These are phyloP conservation scores for Tilletia walkeri DNA, from an alignment of 1,284 basidiomycete species.

Conservation along the genomic window DNA sequence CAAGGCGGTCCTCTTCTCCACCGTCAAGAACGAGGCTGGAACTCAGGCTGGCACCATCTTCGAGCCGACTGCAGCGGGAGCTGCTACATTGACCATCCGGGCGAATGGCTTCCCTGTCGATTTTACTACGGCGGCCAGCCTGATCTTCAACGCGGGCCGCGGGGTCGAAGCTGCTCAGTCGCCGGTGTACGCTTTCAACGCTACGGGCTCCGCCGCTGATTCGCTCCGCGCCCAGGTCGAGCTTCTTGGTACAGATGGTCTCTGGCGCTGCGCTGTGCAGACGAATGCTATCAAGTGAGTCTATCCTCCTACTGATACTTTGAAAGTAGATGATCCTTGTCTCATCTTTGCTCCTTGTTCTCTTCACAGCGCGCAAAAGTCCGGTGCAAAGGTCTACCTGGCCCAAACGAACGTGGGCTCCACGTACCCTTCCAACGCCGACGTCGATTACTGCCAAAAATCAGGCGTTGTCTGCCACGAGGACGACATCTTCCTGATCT, in stretches of 20 bases:
- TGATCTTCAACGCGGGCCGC: conserved; percentile 36
- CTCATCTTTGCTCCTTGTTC: background rate
- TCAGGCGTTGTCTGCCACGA: conserved; percentile 39
- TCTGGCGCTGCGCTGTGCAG: conserved; percentile 38
- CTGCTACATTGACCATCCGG: conserved; percentile 7
- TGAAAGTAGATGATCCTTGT: background rate
- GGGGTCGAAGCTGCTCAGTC: background rate
- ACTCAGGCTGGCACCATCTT: conserved; percentile 25
- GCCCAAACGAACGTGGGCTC: conserved; percentile 31
- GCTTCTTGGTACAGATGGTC: conserved; percentile 32
- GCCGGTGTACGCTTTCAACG: conserved; percentile 6
- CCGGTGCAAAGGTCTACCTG: conserved; percentile 25
- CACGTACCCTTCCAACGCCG: conserved; percentile 32
- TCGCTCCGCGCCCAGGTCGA: conserved; percentile 32
- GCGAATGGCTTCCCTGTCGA: conserved; percentile 2
- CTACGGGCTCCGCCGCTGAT: conserved; percentile 20
- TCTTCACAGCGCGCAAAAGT: conserved; percentile 5
- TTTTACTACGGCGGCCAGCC: conserved; percentile 16
- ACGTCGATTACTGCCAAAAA: conserved; percentile 34
- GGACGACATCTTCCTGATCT: conserved; percentile 44
- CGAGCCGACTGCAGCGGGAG: conserved; percentile 17
- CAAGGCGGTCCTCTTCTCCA: conserved; percentile 35
- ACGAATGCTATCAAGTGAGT: conserved; percentile 29
- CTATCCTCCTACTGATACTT: background rate
- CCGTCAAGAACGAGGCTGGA: conserved; percentile 42